Base-by-base conservation (phyloP, 306 rosid species). In the Urtica urens region DNA sequence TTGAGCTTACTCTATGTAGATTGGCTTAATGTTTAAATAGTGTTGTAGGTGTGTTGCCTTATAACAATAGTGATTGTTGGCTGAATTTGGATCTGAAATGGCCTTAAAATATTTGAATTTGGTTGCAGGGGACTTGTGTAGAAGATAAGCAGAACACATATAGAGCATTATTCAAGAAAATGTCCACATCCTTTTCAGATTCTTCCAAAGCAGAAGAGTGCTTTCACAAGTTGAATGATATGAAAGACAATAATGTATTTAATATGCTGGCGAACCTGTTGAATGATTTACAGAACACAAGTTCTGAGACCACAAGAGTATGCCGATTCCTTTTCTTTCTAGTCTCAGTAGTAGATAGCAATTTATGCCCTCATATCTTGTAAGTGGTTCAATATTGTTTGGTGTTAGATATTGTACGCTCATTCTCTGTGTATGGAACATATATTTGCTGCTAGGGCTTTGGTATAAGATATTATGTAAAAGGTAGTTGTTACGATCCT, bases 101-200 rank as follows among this genome's bases (percentile, higher is more conserved):
- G n/a, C 51, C 14, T 48, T 67, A 51, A 42, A 52, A 41, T 23
- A 27, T 23, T 33, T 27, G 46, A 21, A 33, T 45, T 51, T 38
- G 54, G 37, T 60, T 69, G 69, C 78, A 85, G 99, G 99, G 73
- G 69, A 60, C 60, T 56, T 52, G 58, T 65, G 60, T 78, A 21
- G 92, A 81, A 68, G 99, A 90, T 57, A 69, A 15, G 51, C 76
- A 68, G 64, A 66, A 62, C 53, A 65, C 40, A 68, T 77, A 55
- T 45, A 78, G 58, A 62, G 56, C 35, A 64, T 62, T 62, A 49
- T 66, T 84, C 52, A 57, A 24, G 42, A 77, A 71, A 71, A 77
- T 90, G 75, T 78, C 84, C n/a, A 54, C 72, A 47, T 74, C 60
- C 49, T 90, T 90, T 65, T 69, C 83, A 4, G 95, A 85, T 70